phyloP scores from a whole-genome alignment of 768 basidiomycete species.

The Lactifluus hygrophoroides region DNA sequence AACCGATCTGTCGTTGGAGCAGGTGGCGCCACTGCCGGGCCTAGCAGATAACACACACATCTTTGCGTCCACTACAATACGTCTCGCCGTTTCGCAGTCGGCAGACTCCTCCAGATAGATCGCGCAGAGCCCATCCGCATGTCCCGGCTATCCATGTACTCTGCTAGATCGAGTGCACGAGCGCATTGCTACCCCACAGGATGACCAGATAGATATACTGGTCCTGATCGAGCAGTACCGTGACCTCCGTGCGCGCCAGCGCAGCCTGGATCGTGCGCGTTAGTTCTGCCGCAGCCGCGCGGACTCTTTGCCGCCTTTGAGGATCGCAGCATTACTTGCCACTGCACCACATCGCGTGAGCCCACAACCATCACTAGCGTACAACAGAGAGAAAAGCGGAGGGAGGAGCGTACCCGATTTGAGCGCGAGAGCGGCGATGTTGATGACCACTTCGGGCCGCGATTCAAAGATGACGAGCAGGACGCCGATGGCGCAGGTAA shows the following conservation, averaged over 20 bases:
- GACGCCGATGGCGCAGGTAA: conserved; percentile 95
- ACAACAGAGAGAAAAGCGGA: neutral
- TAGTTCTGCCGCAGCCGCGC: conserved; percentile 62
- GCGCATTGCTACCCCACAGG: conserved; percentile 90
- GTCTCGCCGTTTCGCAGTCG: too few relatives aligned
- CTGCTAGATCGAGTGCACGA: too few relatives aligned
- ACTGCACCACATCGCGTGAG: too few relatives aligned
- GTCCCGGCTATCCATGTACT: conserved; percentile 92
- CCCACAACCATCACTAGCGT: too few relatives aligned
- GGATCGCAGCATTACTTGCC: too few relatives aligned
- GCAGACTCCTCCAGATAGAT: conserved; percentile 85
- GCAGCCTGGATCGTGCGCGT: conserved; percentile 74
- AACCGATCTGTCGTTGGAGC: too few relatives aligned
- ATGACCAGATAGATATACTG: conserved; percentile 95
- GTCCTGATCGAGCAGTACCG: conserved; percentile 77
- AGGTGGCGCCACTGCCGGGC: too few relatives aligned
- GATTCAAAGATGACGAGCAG: conserved; percentile 96
- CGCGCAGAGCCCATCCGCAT: conserved; percentile 92
- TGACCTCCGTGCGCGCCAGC: conserved; percentile 61
- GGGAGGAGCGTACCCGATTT: conserved; percentile 66
- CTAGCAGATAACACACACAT: too few relatives aligned
- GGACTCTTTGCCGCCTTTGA: conserved; percentile 97
- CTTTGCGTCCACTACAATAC: too few relatives aligned
- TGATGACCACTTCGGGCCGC: conserved; percentile 94
- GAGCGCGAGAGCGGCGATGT: conserved; percentile 91